These are phyloP conservation scores for Schoenoplectus triqueter DNA, from an alignment of 202 grass and related monocot genomes.

Conservation along the genomic window DNA sequence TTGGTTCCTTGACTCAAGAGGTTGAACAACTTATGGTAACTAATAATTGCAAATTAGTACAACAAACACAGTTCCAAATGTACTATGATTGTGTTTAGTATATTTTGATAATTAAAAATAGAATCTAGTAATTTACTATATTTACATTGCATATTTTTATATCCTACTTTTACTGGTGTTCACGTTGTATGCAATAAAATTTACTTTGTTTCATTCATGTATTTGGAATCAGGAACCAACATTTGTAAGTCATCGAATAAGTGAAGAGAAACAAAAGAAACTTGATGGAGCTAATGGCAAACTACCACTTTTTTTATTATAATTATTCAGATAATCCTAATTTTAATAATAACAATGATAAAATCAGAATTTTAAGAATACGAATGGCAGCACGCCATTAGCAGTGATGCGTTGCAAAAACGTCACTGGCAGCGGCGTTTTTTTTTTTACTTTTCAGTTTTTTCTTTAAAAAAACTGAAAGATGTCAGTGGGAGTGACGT, in stretches of 20 bases:
- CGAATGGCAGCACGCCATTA: no score
- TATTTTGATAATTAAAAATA: background rate
- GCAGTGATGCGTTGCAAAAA: no score
- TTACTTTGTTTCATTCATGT: background rate
- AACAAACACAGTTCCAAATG: background rate
- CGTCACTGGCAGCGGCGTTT: no score
- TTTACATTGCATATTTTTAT: background rate
- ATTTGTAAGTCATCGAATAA: conserved; percentile 44
- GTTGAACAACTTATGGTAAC: conserved; percentile 80
- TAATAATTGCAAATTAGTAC: conserved; percentile 20
- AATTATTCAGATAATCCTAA: no score
- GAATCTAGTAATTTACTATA: conserved; percentile 19
- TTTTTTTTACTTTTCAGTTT: no score
- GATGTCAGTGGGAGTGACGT: no score
- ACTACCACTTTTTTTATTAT: no score
- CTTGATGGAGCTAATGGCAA: conserved; percentile 58
- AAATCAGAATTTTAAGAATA: no score
- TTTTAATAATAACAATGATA: no score
- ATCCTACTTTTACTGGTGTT: conserved; percentile 13
- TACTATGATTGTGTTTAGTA: background rate
- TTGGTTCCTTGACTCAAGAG: conserved; percentile 77
- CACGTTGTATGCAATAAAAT: background rate
- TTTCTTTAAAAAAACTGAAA: no score
- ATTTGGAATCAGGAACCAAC: background rate
- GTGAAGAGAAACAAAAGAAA: conserved; percentile 79